phyloP scores from a whole-genome alignment of 768 basidiomycete species.

The Hygrocybe coccinea region DNA sequence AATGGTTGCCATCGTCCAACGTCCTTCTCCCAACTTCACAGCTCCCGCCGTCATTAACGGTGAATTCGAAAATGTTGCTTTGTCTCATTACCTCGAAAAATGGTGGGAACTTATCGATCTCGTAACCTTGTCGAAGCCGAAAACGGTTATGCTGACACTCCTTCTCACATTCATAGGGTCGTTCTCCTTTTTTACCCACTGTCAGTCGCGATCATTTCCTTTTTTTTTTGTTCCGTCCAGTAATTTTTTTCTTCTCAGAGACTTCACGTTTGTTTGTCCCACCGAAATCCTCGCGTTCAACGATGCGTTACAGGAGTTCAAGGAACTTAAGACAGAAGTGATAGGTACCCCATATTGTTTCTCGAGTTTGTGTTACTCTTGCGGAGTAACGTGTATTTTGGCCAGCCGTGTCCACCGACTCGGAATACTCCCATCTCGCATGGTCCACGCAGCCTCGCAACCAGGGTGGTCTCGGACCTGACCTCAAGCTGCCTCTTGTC shows the following conservation, averaged over 20 bases:
- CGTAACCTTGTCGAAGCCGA: no score
- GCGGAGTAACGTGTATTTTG: background rate
- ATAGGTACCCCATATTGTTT: constrained; percentile 50
- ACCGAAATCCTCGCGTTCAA: constrained; percentile 96
- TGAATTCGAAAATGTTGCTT: constrained; percentile 70
- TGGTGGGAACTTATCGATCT: constrained; percentile 55
- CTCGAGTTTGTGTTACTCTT: background rate
- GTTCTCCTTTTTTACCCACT: constrained; percentile 92
- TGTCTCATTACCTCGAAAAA: constrained; percentile 71
- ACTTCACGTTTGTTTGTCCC: constrained; percentile 89
- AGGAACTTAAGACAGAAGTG: constrained; percentile 65
- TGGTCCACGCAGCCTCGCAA: constrained; percentile 81
- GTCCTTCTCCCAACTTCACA: constrained; percentile 78
- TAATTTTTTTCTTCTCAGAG: constrained; percentile 39
- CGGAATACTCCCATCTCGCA: constrained; percentile 80
- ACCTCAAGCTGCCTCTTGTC: constrained; percentile 78
- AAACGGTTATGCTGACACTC: no score
- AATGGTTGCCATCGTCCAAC: constrained; percentile 69
- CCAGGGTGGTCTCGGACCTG: constrained; percentile 85
- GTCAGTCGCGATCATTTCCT: constrained; percentile 41
- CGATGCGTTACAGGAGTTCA: constrained; percentile 73
- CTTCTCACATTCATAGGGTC: constrained; percentile 75
- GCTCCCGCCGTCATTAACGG: constrained; percentile 73
- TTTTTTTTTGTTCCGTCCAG: background rate
- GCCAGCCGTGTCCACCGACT: constrained; percentile 80